Conservation (phyloP, 768 basidiomycete species). For the Russula brevipes region DNA sequence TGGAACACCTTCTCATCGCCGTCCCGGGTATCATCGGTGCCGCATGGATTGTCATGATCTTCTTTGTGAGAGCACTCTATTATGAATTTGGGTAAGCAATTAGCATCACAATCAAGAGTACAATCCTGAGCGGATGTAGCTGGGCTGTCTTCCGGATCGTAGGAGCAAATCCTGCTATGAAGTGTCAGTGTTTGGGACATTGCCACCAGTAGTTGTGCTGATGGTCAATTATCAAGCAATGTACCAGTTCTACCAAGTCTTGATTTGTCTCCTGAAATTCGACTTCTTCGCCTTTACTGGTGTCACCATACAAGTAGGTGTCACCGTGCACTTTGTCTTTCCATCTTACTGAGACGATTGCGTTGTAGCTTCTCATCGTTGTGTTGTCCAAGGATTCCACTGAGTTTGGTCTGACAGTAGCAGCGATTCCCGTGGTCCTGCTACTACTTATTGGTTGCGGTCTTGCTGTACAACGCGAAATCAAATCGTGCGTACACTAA, state of each 20-base stretch:
- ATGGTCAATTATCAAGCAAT: conserved; percentile 48
- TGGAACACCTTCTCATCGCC: conserved; percentile 66
- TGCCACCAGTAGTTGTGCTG: conserved; percentile 6
- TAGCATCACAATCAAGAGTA: neutral
- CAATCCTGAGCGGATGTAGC: conserved; percentile 34
- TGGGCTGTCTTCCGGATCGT: conserved; percentile 92
- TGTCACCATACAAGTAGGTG: conserved; percentile 77
- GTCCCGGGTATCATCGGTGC: conserved; percentile 63
- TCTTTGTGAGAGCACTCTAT: conserved; percentile 66
- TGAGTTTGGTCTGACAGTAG: conserved; percentile 78
- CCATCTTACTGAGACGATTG: neutral
- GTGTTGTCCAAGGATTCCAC: conserved; percentile 58
- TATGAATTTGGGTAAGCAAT: conserved; percentile 72
- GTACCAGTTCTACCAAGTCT: conserved; percentile 85
- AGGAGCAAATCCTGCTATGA: conserved; percentile 79
- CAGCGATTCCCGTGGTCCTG: conserved; percentile 78
- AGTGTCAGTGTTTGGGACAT: conserved; percentile 45
- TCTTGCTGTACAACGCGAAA: conserved; percentile 70
- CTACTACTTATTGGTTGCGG: conserved; percentile 59
- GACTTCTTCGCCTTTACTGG: conserved; percentile 85
- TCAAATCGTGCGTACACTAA: conserved; percentile 56
- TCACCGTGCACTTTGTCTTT: conserved; percentile 1
- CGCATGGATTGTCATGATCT: conserved; percentile 62
- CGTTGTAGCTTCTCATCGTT: conserved; percentile 68
- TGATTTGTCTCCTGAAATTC: conserved; percentile 84